phyloP scores from a whole-genome alignment of 2,329 filamentous ascomycete species.

The Penicillium sp. region DNA sequence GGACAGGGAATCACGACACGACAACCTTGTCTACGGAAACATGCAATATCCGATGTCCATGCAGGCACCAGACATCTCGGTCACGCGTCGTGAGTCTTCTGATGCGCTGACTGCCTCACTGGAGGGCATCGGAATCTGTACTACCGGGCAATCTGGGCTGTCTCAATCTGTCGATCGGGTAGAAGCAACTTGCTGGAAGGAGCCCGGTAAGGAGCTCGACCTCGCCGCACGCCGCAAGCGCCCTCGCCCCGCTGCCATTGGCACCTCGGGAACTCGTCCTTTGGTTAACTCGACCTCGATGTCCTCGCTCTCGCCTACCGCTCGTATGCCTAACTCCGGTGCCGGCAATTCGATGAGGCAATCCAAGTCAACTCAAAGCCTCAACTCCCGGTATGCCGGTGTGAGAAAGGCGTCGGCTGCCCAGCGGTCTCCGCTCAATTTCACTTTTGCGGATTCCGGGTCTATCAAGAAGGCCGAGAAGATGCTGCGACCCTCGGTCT shows the following conservation, averaged over 20 bases:
- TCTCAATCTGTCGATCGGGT: slow-evolving; percentile 29
- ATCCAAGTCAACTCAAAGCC: slow-evolving; percentile 47
- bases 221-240: slow-evolving; percentile 49
- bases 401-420: slow-evolving; percentile 48
- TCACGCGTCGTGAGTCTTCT: slow-evolving; percentile 35
- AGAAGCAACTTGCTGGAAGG: slow-evolving; percentile 35
- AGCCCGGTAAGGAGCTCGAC: slow-evolving; percentile 44
- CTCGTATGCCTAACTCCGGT: slow-evolving; percentile 34
- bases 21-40: slow-evolving; percentile 32
- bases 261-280: slow-evolving; percentile 42
- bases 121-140: slow-evolving; percentile 39
- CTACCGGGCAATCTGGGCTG: slow-evolving; percentile 23
- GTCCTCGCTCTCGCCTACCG: slow-evolving; percentile 45
- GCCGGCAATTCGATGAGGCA: slow-evolving; percentile 45
- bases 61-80: slow-evolving; percentile 31
- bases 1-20: slow-evolving; percentile 24
- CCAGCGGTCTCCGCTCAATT: slow-evolving; percentile 50
- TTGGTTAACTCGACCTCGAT: slow-evolving; percentile 42
- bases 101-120: slow-evolving; percentile 37
- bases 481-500: slow-evolving; percentile 37
- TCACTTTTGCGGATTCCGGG: slow-evolving; percentile 47
- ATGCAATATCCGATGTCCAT: slow-evolving; percentile 34
- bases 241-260: slow-evolving; percentile 48
- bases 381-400: slow-evolving; percentile 47
- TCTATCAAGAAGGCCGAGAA: slow-evolving; percentile 37